A percentile compares a stretch with the other conserved stretches of the same genome.
Evolutionary conservation across 495 filamentous ascomycete species (phyloP).

Genomic region (Lasiosphaeria ovina): DNA sequence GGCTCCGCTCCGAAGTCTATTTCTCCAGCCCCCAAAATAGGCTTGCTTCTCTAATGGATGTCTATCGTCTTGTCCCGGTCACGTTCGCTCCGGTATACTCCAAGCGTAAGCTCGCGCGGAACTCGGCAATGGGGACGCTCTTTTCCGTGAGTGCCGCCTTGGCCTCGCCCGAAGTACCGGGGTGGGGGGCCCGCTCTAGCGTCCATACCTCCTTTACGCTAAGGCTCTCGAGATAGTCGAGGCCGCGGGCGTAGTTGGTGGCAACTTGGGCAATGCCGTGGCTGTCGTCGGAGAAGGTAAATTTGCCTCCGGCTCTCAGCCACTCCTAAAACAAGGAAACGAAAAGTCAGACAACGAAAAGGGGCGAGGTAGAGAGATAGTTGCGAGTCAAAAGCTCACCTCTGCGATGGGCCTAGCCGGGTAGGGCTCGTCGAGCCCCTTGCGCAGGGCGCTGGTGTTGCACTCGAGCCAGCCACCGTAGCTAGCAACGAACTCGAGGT

Average conservation of each 20-base stretch:
- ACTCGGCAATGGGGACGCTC: slow-evolving; percentile 30
- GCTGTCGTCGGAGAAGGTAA: slow-evolving; percentile 89
- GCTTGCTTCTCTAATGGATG: no score
- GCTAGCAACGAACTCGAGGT: slow-evolving; percentile 63
- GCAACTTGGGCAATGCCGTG: slow-evolving; percentile 80
- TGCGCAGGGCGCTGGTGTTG: slow-evolving; percentile 81
- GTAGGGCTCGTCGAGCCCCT: slow-evolving; percentile 89
- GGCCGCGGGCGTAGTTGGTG: slow-evolving; percentile 49
- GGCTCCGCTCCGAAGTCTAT: no score
- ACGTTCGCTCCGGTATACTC: neutral
- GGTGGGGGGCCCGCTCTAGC: slow-evolving; percentile 33
- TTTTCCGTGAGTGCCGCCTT: slow-evolving; percentile 34
- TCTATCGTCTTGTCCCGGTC: no score
- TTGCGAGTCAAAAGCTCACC: slow-evolving; percentile 45
- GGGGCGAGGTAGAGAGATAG: no score
- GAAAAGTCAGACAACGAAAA: no score
- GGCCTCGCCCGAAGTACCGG: slow-evolving; percentile 12
- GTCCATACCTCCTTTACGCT: slow-evolving; percentile 50
- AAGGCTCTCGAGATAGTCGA: slow-evolving; percentile 54
- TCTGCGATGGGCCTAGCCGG: slow-evolving; percentile 74
- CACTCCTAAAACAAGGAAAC: slow-evolving; percentile 28
- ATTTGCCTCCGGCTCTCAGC: slow-evolving; percentile 64
- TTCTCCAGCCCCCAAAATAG: no score
- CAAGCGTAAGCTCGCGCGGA: slow-evolving; percentile 11
- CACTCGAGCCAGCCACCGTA: slow-evolving; percentile 86